Evolutionary conservation across 352 stramenopile genomes (phyloP).

Genomic region (Phytophthora idaei): DNA sequence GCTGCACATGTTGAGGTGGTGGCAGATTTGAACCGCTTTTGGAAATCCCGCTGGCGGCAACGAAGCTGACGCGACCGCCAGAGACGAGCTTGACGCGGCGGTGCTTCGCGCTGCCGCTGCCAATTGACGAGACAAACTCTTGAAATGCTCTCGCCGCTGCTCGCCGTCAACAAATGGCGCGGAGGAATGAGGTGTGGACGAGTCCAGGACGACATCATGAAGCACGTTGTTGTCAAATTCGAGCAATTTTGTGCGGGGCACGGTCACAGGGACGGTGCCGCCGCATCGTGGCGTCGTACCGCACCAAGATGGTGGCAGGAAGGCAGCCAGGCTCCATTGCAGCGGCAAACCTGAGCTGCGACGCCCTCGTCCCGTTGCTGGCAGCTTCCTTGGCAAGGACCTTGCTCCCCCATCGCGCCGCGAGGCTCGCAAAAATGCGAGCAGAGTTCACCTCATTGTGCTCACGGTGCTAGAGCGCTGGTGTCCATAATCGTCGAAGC

Average conservation of each 20-base stretch:
- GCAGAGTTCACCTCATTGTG: background rate
- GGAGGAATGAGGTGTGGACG: constrained; percentile 13
- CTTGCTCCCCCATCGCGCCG: constrained; percentile 11
- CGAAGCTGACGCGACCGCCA: constrained; percentile 16
- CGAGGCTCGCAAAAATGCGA: background rate
- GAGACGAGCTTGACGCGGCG: background rate
- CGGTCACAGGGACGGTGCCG: background rate
- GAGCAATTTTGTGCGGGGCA: constrained; percentile 24
- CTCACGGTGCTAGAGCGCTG: background rate
- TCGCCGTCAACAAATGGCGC: constrained; percentile 13
- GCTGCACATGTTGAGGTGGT: constrained; percentile 23
- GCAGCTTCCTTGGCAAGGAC: constrained; percentile 16
- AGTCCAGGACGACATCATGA: constrained; percentile 22
- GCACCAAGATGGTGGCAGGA: constrained; percentile 27
- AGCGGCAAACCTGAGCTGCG: constrained; percentile 24
- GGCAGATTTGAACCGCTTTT: constrained; percentile 12
- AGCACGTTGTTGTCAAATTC: constrained; percentile 27
- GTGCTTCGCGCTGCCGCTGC: background rate
- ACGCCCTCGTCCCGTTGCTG: constrained; percentile 17
- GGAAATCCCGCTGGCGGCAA: constrained; percentile 17
- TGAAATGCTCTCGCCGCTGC: constrained; percentile 9
- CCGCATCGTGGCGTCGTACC: constrained; percentile 4
- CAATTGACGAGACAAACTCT: background rate
- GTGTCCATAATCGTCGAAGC: constrained; percentile 5
- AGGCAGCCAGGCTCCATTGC: constrained; percentile 19